Base-by-base conservation (phyloP, 495 filamentous ascomycete genomes). In the Talaromyces thailandensis region DNA sequence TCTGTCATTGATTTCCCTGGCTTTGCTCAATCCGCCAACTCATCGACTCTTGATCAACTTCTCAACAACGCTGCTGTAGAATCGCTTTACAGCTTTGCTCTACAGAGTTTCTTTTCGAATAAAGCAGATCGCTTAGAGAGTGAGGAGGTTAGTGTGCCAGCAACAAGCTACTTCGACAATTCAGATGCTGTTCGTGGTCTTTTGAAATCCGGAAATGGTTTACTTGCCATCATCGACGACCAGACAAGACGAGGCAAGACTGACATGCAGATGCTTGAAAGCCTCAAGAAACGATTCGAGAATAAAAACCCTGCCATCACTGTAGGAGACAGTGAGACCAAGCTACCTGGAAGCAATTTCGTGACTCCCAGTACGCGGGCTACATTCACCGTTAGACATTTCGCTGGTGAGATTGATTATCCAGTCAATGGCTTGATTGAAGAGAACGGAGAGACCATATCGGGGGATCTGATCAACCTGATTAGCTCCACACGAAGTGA, bases 101-200 rank as follows among this genome's bases (percentile, higher is more conserved):
- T 97, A 40, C 92, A 96, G 67, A 94, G 87, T 67, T 98, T 98
- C 78, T 98, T 98, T 69, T 93, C 96, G 66, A 86, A 86, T 60
- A 94, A 91, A 70, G 91, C 91, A 0, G 93, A 97, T 64, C 82
- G 94, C 71, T 77, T 98, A 56, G 93, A 98, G 67, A 89, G 86
- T 21, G 94, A 98, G 75, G 94, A 97, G 69, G 88, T 98, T 7
- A 82, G 76, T 14, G 91, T 98, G 6, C 83, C 93, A 4, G 87
- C 92, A 1, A 96, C 93, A 0, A 94, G 90, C 76, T 98, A 97
- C 70, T 98, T 96, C 61, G 94, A 98, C 74, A 98, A 98, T 74
- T 89, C 88, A 0, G 94, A 98, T 70, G 91, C 92, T 28, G 92
- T 96, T 26, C 90, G 88, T 62, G 93, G 90, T 0, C 75, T 98